A percentile compares a stretch with the other conserved stretches of the same genome.
phyloP scores from a whole-genome alignment of 371 early-diverging fungal genomes.

The Batkoa obscura region DNA sequence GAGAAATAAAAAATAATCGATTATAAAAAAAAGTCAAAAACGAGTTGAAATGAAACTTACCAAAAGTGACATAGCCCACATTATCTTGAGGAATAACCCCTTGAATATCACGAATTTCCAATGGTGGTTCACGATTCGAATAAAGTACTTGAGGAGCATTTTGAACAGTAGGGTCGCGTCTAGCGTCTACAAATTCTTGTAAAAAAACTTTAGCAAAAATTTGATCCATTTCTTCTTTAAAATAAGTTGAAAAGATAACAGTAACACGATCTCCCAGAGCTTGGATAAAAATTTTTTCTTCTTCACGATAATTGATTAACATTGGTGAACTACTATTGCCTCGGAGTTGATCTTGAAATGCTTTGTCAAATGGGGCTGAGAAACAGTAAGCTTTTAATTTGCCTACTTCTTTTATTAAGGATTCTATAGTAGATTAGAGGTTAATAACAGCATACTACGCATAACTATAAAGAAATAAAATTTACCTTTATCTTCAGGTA shows the following conservation, averaged over 20 bases:
- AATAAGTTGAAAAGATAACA: conserved; percentile 86
- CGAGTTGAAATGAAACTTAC: conserved; percentile 18
- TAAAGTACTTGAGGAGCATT: conserved; percentile 93
- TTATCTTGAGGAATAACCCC: conserved; percentile 37
- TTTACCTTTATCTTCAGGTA: conserved; percentile 48
- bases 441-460: conserved; percentile 1
- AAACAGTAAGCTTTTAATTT: conserved; percentile 80
- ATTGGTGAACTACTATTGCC: conserved; percentile 51
- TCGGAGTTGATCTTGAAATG: conserved; percentile 64
- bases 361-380: conserved; percentile 83
- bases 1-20: neutral
- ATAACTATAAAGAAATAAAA: neutral
- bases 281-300: conserved; percentile 81
- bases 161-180: conserved; percentile 71
- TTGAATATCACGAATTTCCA: conserved; percentile 71
- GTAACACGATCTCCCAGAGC: conserved; percentile 85
- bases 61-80: conserved; percentile 88
- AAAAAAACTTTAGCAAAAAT: conserved; percentile 91
- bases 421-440: conserved; percentile 19
- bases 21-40: conserved; percentile 1
- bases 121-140: conserved; percentile 77
- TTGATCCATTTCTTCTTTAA: conserved; percentile 91
- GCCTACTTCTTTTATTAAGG: conserved; percentile 54
- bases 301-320: conserved; percentile 80
- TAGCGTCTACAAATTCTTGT: conserved; percentile 96